Evolutionary conservation across 2,329 filamentous ascomycete genomes (phyloP).

Genomic region (Juglanconis oblonga): DNA sequence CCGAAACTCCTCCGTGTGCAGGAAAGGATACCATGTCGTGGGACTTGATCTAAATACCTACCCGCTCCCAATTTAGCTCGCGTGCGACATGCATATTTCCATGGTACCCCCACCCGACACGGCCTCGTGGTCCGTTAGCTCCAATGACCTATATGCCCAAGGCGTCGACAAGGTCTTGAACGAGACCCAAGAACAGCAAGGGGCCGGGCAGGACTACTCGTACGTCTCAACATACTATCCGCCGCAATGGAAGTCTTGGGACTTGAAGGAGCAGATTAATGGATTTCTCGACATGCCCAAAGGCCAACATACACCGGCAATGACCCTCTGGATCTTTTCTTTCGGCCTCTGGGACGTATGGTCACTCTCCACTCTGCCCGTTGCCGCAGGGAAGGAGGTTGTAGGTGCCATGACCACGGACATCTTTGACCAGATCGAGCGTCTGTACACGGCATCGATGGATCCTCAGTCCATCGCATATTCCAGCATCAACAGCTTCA

Average conservation of each 20-base stretch:
- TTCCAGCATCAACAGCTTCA: slow-evolving; percentile 36
- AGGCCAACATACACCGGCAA: slow-evolving; percentile 32
- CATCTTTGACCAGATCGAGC: slow-evolving; percentile 45
- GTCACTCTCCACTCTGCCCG: slow-evolving; percentile 47
- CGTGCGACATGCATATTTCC: slow-evolving; percentile 44
- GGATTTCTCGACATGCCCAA: slow-evolving; percentile 41
- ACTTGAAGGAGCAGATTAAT: slow-evolving; percentile 43
- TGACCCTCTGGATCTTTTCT: slow-evolving; percentile 52
- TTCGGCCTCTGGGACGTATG: slow-evolving; percentile 56
- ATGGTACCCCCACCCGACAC: slow-evolving; percentile 40
- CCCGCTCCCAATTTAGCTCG: slow-evolving; percentile 33
- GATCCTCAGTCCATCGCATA: slow-evolving; percentile 41
- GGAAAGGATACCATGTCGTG: background rate
- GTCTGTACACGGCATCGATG: slow-evolving; percentile 42
- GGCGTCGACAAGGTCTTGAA: slow-evolving; percentile 34
- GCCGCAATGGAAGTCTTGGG: slow-evolving; percentile 34
- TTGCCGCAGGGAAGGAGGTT: slow-evolving; percentile 32
- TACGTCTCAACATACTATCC: slow-evolving; percentile 43
- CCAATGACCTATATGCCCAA: slow-evolving; percentile 52
- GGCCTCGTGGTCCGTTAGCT: slow-evolving; percentile 54
- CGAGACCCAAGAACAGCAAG: slow-evolving; percentile 28
- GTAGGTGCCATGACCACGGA: slow-evolving; percentile 35
- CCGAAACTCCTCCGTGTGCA: background rate
- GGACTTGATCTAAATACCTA: background rate
- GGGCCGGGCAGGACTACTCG: slow-evolving; percentile 40